These are phyloP conservation scores for Cytospora schulzeri DNA, from an alignment of 2,329 filamentous ascomycete species.

Conservation along the genomic window DNA sequence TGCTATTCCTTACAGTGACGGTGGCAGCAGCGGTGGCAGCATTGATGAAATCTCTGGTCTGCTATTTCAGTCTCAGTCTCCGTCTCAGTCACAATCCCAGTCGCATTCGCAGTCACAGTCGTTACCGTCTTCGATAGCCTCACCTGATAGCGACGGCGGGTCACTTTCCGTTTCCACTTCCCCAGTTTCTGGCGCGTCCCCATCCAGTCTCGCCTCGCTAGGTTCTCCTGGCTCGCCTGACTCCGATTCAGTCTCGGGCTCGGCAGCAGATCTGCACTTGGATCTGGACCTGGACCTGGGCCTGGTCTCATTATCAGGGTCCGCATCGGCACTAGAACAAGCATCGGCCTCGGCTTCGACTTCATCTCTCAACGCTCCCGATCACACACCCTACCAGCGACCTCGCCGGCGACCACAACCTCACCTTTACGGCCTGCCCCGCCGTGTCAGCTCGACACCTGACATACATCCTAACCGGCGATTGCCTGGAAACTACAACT, in stretches of 20 bases:
- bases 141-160: background rate
- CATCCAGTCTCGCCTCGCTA: background rate
- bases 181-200: slow-evolving; percentile 1
- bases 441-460: slow-evolving; percentile 23
- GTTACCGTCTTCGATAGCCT: background rate
- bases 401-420: slow-evolving; percentile 9
- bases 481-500: slow-evolving; percentile 10
- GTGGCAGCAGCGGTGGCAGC: background rate
- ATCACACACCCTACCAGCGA: background rate
- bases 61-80: background rate
- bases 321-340: slow-evolving; percentile 7
- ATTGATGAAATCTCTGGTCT: background rate
- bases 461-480: slow-evolving; percentile 22
- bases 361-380: slow-evolving; percentile 3
- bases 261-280: slow-evolving; percentile 2
- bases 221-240: background rate
- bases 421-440: slow-evolving; percentile 15
- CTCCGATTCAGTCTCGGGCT: background rate
- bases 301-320: background rate
- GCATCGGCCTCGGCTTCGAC: slow-evolving; percentile 7
- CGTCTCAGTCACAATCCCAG: background rate
- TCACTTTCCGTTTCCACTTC: background rate
- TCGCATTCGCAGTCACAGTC: too few species aligned
- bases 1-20: background rate
- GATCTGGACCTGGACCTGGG: background rate